A percentile compares a stretch with the other conserved stretches of the same genome.
Conservation (phyloP, 768 basidiomycete species). For the Pleurotus citrinopileatus region DNA sequence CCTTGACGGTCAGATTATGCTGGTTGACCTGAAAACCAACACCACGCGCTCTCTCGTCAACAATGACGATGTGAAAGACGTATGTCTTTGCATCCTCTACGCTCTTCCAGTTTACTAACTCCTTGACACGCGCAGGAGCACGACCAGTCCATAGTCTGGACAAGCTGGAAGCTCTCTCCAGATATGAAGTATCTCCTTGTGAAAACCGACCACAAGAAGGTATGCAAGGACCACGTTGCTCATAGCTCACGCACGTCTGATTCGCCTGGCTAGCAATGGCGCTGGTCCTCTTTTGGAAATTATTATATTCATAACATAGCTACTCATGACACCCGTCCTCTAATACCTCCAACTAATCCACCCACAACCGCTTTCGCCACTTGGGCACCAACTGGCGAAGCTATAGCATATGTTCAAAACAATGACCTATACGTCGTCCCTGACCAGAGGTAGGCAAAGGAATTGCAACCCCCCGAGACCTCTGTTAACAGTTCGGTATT, state of each 20-base stretch:
- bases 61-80: constrained; percentile 60
- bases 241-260: too few relatives aligned
- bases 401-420: constrained; percentile 80
- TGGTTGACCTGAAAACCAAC: constrained; percentile 81
- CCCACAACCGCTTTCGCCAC: constrained; percentile 75
- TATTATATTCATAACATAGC: constrained; percentile 88
- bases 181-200: constrained; percentile 91
- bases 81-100: constrained; percentile 27
- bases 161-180: constrained; percentile 79
- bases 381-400: constrained; percentile 84
- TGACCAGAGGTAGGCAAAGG: constrained; percentile 51
- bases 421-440: constrained; percentile 91
- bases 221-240: too few relatives aligned
- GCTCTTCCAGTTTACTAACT: constrained; percentile 3
- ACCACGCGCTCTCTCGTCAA: constrained; percentile 59
- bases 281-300: constrained; percentile 85
- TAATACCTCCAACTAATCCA: constrained; percentile 66
- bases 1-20: constrained; percentile 61
- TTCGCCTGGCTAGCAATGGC: constrained; percentile 99
- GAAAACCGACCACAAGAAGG: constrained; percentile 74
- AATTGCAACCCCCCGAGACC: background rate
- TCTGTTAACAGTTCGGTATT: background rate
- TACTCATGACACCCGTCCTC: constrained; percentile 63
- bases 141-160: constrained; percentile 48
- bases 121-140: constrained; percentile 50